A percentile compares a stretch with the other conserved stretches of the same genome.
phyloP scores from a whole-genome alignment of 305 asterid species.

The Fraxinus dipetala region DNA sequence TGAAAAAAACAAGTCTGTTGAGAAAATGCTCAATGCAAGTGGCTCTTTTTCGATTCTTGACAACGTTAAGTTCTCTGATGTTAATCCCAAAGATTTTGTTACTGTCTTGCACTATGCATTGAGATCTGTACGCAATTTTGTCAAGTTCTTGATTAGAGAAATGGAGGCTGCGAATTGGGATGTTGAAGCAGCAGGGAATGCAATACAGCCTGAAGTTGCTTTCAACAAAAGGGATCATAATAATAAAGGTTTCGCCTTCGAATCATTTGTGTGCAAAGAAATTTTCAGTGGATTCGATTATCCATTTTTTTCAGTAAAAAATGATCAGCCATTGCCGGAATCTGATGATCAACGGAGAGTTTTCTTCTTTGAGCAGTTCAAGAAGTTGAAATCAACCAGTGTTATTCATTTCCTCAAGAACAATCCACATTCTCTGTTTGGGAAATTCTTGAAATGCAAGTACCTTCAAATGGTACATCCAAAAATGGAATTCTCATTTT shows the following conservation, averaged over 20 bases:
- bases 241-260: constrained; percentile 70
- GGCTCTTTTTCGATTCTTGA: constrained; percentile 81
- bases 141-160: constrained; percentile 51
- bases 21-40: constrained; percentile 66
- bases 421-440: constrained; percentile 50
- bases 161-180: constrained; percentile 73
- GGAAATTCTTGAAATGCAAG: constrained; percentile 51
- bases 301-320: constrained; percentile 31
- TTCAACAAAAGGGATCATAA: constrained; percentile 49
- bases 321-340: constrained; percentile 20
- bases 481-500: constrained; percentile 68
- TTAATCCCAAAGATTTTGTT: constrained; percentile 55
- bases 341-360: constrained; percentile 33
- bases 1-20: constrained; percentile 46
- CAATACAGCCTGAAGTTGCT: constrained; percentile 37
- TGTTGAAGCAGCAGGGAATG: constrained; percentile 51
- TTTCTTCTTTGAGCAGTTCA: constrained; percentile 61
- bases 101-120: constrained; percentile 57
- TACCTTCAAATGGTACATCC: constrained; percentile 76
- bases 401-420: constrained; percentile 53
- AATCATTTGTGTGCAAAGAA: constrained; percentile 69
- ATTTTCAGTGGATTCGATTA: constrained; percentile 46
- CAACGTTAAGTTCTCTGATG: constrained; percentile 45
- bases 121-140: constrained; percentile 64
- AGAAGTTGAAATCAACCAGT: constrained; percentile 44